Base-by-base conservation (phyloP, 768 basidiomycete genomes). In the Tulasnella sp. region DNA sequence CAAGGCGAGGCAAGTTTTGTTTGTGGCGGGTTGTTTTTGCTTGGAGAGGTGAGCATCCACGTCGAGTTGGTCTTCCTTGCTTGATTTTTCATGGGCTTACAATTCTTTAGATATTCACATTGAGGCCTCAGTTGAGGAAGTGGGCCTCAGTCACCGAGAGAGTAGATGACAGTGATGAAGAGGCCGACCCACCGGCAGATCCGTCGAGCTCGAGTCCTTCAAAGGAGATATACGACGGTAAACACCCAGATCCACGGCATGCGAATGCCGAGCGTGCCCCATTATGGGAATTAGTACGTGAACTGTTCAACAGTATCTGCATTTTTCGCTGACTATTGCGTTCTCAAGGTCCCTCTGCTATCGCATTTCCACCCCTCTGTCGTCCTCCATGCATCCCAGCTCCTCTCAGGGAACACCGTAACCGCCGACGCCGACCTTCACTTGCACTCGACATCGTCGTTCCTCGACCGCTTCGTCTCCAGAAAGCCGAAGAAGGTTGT, bases 391-490 rank as follows among this genome's bases (percentile, higher is more conserved):
- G 85, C 91, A 0, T 77, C 77, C 6, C 88, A 96, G 66, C 77
- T 99, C 9, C 77, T 97, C 48, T 65, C 73, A 1, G 77, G 76
- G 6, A 75, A 83, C 46, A 83, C 84, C 0, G 71, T 97, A 9
- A 88, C 89, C 0, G 84, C 86, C 8, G 83, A 80, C 7, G 77
- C 89, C 0, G 93, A 98, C 65, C 83, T 99, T 46, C 82, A 87
- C 8, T 81, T 91, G 57, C 92, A 96, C 71, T 93, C 92, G 0
- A 79, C 97, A 21, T 83, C 87, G 0, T 88, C 92, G 64, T 97
- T 99, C 79, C 78, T 98, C 37, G 96, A 98, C 67, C 81, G 93
- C 32, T 97, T 98, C 71, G 88, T 97, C 40, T 97, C 90, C 74
- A 89, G 92, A 69, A 97, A 98, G 67, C 83, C 92, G 0, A 98